Evolutionary conservation across 306 rosid species (phyloP).

Genomic region (Mimosa bimucronata): DNA sequence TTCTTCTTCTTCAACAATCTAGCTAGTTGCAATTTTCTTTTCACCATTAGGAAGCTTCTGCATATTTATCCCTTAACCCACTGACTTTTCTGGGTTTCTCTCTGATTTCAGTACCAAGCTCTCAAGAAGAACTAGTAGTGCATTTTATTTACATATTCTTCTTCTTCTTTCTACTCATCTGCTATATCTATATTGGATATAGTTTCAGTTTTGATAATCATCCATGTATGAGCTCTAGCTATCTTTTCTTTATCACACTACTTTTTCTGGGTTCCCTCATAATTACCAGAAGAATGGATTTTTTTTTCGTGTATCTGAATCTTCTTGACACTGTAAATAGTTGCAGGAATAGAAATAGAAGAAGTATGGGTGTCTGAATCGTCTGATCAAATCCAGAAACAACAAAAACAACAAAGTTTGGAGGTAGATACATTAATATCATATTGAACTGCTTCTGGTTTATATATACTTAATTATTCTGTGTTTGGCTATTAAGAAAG

Average conservation of each 20-base stretch:
- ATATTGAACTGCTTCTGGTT: not conserved
- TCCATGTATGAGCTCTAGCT: not conserved
- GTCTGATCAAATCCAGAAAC: not conserved
- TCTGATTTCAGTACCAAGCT: not conserved
- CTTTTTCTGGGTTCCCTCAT: not conserved
- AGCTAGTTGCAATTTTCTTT: not conserved
- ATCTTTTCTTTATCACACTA: not conserved
- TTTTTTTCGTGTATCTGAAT: not conserved
- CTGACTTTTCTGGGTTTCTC: not conserved
- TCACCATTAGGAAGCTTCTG: not conserved
- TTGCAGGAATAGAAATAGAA: conserved; percentile 19
- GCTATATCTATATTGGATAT: not conserved
- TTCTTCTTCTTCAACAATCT: not conserved
- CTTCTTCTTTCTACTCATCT: not conserved
- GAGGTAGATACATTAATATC: not conserved
- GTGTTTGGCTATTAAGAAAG: not conserved
- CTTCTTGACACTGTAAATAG: not conserved
- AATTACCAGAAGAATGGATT: not conserved
- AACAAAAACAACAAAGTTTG: not conserved
- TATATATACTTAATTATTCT: not conserved
- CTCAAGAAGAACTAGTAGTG: not conserved
- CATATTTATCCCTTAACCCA: not conserved
- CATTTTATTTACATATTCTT: not conserved
- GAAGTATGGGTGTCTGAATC: conserved; percentile 10
- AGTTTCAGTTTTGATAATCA: not conserved